Base-by-base conservation (phyloP, 805 yeast genomes). In the Zygoascus ofunaensis region DNA sequence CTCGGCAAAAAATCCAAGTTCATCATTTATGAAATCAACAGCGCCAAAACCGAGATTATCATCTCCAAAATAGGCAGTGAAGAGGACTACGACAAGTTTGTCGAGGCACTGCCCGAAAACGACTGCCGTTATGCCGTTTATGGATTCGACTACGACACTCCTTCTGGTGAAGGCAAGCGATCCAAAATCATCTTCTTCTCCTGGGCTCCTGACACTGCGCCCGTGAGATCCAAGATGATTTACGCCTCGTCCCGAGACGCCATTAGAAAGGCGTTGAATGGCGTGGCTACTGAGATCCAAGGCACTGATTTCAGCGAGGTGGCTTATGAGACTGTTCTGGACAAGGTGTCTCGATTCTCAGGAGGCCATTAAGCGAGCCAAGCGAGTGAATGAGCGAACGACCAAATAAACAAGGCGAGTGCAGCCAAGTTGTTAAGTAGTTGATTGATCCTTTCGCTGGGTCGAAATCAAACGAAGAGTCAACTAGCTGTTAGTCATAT, bases 201-300 rank as follows among this genome's bases (percentile, higher is more conserved):
- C 55, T 92, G 98, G 98, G 80, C 97, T 51, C 98, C 98, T 60
- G 98, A 92, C 65, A 86, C 94, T 50, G 96, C 97, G 44, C 87
- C 92, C 50, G 80, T 92, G 60, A 83, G 94, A 74, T 67, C 57
- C 58, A 92, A 92, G 83, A 92, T 92, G 98, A 84, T 90, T 51
- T 90, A 89, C 73, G 97, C 98, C 39, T 79, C 96, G n/a, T 89
- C 97, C 49, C 87, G 87, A 71, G 97, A 89, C 60, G 95, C 97
- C 41, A 77, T 92, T 62, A 90, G 97, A 76, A 87, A 95, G 71
- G 90, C 98, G 46, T 75, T 92, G 63, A 90, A 85, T 66, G 98
- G 98, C 68, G 80, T 92, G 55, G 73, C 96, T 46, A 68, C 95
- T 56, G 98, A 92, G 63, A 75, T 92, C 61, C 98, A 92, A 74